phyloP scores from a whole-genome alignment of 768 basidiomycete genomes.

The Amanita subjunquillea region DNA sequence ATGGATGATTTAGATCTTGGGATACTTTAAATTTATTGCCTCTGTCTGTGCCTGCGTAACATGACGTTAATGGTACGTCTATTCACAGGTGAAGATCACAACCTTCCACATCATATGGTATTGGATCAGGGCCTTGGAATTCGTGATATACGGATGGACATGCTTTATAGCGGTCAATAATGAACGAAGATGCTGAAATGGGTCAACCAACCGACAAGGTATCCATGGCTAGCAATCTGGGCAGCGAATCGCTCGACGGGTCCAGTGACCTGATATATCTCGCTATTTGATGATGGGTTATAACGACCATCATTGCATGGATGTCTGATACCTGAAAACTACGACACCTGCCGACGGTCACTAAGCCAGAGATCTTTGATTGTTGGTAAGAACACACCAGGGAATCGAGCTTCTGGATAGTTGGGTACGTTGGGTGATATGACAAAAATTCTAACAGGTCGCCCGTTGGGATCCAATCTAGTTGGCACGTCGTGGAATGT shows the following conservation, averaged over 20 bases:
- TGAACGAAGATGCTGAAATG: background rate
- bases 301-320: background rate
- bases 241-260: constrained; percentile 91
- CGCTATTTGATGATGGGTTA: constrained; percentile 31
- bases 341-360: constrained; percentile 50
- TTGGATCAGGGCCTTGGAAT: constrained; percentile 80
- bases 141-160: constrained; percentile 88
- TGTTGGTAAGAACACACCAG: constrained; percentile 35
- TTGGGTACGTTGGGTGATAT: constrained; percentile 70
- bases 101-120: constrained; percentile 86
- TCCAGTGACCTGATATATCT: constrained; percentile 95
- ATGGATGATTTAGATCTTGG: background rate
- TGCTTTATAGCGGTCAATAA: constrained; percentile 28
- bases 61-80: background rate
- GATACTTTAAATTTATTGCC: constrained; percentile 88
- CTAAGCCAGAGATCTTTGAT: background rate
- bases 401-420: constrained; percentile 88
- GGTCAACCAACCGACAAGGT: constrained; percentile 55
- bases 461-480: constrained; percentile 45
- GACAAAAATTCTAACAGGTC: constrained; percentile 72
- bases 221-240: constrained; percentile 82
- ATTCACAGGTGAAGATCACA: background rate
- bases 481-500: constrained; percentile 70
- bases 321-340: constrained; percentile 55
- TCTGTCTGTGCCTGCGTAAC: constrained; percentile 28